Evolutionary conservation across 2,329 filamentous ascomycete genomes (phyloP).

Genomic region (Trichoderma afroharzianum): DNA sequence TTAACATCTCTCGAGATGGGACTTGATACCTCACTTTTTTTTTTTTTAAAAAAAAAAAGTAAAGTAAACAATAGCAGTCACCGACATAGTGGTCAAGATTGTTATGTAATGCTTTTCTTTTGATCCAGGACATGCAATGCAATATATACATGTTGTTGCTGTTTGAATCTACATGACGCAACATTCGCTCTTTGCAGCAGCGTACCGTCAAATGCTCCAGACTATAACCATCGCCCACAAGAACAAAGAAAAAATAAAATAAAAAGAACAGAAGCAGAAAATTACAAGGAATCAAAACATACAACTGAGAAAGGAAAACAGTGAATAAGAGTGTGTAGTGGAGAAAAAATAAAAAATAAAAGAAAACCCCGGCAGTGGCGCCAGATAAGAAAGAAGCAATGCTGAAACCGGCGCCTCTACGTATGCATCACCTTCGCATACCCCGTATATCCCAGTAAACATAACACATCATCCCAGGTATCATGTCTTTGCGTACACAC

Average conservation of each 20-base stretch:
- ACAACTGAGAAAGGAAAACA: constrained; percentile 3
- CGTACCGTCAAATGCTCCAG: constrained; percentile 9
- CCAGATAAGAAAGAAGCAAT: constrained; percentile 15
- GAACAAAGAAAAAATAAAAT: background rate
- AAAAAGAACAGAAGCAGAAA: background rate
- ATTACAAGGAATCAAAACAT: constrained; percentile 12
- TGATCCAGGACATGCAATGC: constrained; percentile 2
- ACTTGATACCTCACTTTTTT: no score
- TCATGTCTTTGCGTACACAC: constrained; percentile 6
- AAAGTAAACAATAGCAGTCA: background rate
- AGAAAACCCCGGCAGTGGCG: background rate
- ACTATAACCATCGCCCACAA: background rate
- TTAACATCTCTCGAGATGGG: no score
- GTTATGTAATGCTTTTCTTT: background rate
- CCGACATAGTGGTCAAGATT: background rate
- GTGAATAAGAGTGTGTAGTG: background rate
- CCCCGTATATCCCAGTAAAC: constrained; percentile 16
- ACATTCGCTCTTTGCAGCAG: constrained; percentile 12
- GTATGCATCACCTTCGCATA: constrained; percentile 19
- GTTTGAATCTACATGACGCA: constrained; percentile 9
- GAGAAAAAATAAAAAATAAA: background rate
- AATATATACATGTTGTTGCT: constrained; percentile 9
- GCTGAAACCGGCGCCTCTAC: constrained; percentile 21
- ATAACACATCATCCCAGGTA: constrained; percentile 16
- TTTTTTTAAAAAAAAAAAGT: no score